Conservation (phyloP, 2,329 filamentous ascomycete genomes). For the Catunica adiposa region DNA sequence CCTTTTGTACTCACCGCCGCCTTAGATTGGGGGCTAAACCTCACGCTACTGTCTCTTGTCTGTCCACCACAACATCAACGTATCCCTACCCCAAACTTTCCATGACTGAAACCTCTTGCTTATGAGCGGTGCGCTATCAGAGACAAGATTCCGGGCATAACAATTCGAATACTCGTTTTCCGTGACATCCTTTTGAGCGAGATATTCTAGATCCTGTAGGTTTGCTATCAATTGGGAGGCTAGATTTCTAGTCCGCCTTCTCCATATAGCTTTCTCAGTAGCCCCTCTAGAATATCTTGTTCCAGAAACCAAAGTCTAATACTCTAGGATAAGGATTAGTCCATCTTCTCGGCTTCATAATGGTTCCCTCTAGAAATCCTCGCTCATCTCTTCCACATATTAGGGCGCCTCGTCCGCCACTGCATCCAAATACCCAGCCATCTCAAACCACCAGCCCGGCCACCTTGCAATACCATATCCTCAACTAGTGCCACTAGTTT, state of each 20-base stretch:
- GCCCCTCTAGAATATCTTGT: too few species aligned
- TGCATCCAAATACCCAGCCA: neutral
- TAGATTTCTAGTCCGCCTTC: too few species aligned
- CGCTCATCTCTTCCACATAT: neutral
- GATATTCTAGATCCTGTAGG: too few species aligned
- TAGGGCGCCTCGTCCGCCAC: neutral
- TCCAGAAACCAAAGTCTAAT: too few species aligned
- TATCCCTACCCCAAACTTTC: neutral
- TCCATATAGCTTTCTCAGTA: too few species aligned
- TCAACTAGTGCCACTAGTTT: neutral
- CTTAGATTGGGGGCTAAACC: neutral
- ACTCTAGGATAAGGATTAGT: too few species aligned
- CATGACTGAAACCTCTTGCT: neutral
- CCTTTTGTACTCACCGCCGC: neutral
- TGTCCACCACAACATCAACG: neutral
- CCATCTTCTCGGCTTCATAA: neutral
- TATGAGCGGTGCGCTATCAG: too few species aligned
- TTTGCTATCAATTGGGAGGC: too few species aligned
- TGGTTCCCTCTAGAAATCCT: neutral
- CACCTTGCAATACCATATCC: neutral
- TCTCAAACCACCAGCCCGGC: neutral
- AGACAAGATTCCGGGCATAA: too few species aligned
- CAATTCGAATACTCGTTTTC: too few species aligned
- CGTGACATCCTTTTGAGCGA: too few species aligned
- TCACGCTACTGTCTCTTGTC: neutral